Evolutionary conservation across 345 rosid species (phyloP).

Genomic region (Salix dunnii): DNA sequence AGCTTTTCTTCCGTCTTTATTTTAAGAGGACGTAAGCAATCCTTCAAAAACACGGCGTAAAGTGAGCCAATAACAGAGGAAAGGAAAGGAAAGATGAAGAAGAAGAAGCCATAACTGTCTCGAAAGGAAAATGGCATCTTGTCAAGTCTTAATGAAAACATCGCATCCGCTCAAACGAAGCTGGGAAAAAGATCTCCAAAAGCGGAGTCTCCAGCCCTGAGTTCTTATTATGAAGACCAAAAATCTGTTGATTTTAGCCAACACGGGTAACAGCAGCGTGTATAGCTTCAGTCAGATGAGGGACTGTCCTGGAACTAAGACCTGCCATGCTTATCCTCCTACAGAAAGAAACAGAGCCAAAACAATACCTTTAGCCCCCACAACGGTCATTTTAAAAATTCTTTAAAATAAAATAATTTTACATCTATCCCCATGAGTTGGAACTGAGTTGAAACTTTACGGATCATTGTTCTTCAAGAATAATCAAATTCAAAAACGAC

Average conservation of each 20-base stretch:
- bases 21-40: too few relatives aligned
- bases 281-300: constrained; percentile 44
- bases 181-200: neutral
- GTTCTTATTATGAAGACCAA: neutral
- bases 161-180: neutral
- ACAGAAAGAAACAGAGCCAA: neutral
- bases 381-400: too few relatives aligned
- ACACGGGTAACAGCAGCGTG: constrained; percentile 37
- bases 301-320: constrained; percentile 36
- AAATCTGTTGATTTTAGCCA: constrained; percentile 2
- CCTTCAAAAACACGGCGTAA: too few relatives aligned
- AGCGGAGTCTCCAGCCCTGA: neutral
- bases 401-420: too few relatives aligned
- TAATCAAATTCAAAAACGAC: too few relatives aligned
- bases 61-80: too few relatives aligned
- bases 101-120: neutral
- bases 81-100: too few relatives aligned
- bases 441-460: too few relatives aligned
- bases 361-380: neutral
- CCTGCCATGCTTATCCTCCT: constrained; percentile 62
- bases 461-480: too few relatives aligned
- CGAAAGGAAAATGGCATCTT: neutral
- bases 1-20: too few relatives aligned
- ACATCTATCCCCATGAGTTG: too few relatives aligned
- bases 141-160: neutral